Base-by-base conservation (phyloP, 805 yeast species). In the Metschnikowia borealis region DNA sequence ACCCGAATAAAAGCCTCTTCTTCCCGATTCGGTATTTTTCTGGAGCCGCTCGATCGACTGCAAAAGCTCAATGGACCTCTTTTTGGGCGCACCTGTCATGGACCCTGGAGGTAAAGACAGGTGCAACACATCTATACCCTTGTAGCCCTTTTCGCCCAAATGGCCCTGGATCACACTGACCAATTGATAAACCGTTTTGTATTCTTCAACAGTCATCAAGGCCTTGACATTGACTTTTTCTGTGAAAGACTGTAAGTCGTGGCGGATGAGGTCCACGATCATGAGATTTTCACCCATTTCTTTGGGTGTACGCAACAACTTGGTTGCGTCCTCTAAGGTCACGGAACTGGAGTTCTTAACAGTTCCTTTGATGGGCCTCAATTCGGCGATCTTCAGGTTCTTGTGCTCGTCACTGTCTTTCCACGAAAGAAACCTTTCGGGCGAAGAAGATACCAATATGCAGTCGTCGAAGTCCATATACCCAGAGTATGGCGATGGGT, bases 21-120 rank as follows among this genome's bases (percentile, higher is more conserved):
- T 78, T 8, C 76, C 75, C 13, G 72, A 73, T 1, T 57, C 31
- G 23, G 54, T 54, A 26, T 62, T 68, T 0, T 58, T 52, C 35
- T 79, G 76, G 50, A 71, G 48, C 10, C 66, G 57, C 59, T 86
- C 94, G 5, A 86, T 65, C 0, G 64, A 62, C 53, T 84, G 87
- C 29, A 94, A 72, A 4, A 95, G 65, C 65, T 92, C 94, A 5
- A 94, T 96, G 0, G 97, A 89, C 52, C 96, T 78, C 59, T 85
- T 87, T 70, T 94, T 94, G 2, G 99, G 99, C 0, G 99, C 99
- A 2, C 99, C 99, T 0, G 99, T 94, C 99, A 94, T 94, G 0
- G 98, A 92, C 0, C 99, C 99, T 0, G 99, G 97, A 2, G 99
- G 99, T 34, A 95, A 71, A 0, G 96, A 82, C 52, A 81, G 81